Evolutionary conservation across 2,329 filamentous ascomycete genomes (phyloP).

Genomic region (Aschersonia sp.): DNA sequence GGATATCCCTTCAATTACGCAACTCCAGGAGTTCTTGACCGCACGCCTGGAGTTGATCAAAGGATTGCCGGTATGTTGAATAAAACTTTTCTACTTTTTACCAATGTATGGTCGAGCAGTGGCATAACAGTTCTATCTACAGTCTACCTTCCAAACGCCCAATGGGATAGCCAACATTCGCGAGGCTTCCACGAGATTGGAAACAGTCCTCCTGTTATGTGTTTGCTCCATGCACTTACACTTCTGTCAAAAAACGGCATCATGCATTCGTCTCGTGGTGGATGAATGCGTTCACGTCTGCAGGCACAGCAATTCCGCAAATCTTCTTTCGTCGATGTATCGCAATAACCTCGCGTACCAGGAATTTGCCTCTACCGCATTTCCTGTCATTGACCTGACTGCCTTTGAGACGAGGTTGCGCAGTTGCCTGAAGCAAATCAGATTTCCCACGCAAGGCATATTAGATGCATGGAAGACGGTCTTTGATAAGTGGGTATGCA

Average conservation of each 20-base stretch:
- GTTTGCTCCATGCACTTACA: constrained; percentile 52
- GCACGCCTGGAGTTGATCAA: constrained; percentile 37
- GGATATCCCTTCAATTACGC: constrained; percentile 26
- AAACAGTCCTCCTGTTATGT: constrained; percentile 47
- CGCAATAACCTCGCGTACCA: constrained; percentile 46
- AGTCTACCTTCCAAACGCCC: constrained; percentile 40
- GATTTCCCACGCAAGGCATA: constrained; percentile 50
- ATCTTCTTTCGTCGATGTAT: constrained; percentile 35
- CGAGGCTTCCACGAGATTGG: constrained; percentile 37
- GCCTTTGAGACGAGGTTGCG: constrained; percentile 55
- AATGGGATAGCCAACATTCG: constrained; percentile 40
- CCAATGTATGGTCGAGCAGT: not conserved
- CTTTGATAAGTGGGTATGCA: constrained; percentile 48
- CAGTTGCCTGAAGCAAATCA: constrained; percentile 42
- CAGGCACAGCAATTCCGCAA: constrained; percentile 31
- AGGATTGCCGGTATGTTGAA: constrained; percentile 27
- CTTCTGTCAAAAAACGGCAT: constrained; percentile 48
- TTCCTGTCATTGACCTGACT: constrained; percentile 52
- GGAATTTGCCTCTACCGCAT: constrained; percentile 47
- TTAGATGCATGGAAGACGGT: constrained; percentile 51
- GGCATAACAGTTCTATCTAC: constrained; percentile 3
- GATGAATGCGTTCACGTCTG: constrained; percentile 42
- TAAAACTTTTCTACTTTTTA: not conserved
- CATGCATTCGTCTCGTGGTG: constrained; percentile 45
- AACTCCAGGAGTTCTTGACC: constrained; percentile 41